These are phyloP conservation scores for Gossypium herbaceum DNA, from an alignment of 345 rosid genomes.

Conservation along the genomic window DNA sequence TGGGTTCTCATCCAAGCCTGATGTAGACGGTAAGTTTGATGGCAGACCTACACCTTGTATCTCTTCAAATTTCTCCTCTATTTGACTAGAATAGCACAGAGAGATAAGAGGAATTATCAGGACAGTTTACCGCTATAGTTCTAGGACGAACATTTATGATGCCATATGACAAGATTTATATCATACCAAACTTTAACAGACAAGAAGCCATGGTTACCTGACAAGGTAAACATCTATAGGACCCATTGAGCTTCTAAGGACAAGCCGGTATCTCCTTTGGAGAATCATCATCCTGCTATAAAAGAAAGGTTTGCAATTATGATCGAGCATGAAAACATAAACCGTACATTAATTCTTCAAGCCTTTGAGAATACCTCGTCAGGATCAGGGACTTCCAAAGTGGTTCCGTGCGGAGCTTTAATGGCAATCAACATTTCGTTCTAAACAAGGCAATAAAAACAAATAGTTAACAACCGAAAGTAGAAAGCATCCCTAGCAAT, in stretches of 20 bases:
- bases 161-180: background rate
- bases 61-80: constrained; percentile 89
- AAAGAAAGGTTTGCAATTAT: too few species aligned
- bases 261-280: too few species aligned
- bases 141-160: background rate
- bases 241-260: constrained; percentile 63
- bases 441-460: too few species aligned
- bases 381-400: too few species aligned
- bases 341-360: too few species aligned
- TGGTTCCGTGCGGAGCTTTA: too few species aligned
- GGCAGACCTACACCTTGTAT: constrained; percentile 55
- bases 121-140: background rate
- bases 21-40: constrained; percentile 47
- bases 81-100: constrained; percentile 45
- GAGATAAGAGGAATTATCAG: background rate
- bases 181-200: background rate
- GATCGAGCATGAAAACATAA: too few species aligned
- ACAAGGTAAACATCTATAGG: constrained; percentile 94
- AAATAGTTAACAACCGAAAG: too few species aligned
- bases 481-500: too few species aligned
- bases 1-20: constrained; percentile 42
- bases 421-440: too few species aligned
- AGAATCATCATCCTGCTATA: too few species aligned
- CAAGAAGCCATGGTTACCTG: constrained; percentile 50
- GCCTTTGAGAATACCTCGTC: too few species aligned